phyloP scores from a whole-genome alignment of 345 rosid species.

The Heritiera littoralis region DNA sequence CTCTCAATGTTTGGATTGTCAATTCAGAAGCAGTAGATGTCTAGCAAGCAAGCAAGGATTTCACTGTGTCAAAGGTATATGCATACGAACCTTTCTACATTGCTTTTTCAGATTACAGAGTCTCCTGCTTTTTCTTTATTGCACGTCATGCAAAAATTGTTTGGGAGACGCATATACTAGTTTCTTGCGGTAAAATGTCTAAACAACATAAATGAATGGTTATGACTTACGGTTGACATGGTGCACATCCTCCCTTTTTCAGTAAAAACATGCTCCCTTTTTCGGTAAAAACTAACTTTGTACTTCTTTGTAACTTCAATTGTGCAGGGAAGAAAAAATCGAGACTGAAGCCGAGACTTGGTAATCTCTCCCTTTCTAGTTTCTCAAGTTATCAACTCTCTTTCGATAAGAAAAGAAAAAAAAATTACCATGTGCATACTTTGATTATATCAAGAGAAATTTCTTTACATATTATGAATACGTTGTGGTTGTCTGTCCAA shows the following conservation, averaged over 20 bases:
- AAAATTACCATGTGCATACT: background rate
- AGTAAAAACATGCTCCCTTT: background rate
- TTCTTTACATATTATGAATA: too few species aligned
- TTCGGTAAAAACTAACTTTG: background rate
- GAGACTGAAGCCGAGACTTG: constrained; percentile 35
- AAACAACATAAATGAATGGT: background rate
- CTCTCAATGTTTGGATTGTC: background rate
- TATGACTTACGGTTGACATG: background rate
- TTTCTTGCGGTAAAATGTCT: background rate
- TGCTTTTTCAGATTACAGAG: too few species aligned
- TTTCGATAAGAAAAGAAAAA: background rate
- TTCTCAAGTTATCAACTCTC: background rate
- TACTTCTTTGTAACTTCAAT: constrained; percentile 1
- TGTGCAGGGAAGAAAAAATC: constrained; percentile 27
- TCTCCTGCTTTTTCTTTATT: too few species aligned
- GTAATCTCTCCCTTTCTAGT: constrained; percentile 24
- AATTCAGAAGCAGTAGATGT: background rate
- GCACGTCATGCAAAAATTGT: too few species aligned
- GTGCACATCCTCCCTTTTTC: background rate
- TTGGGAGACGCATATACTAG: background rate
- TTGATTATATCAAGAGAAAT: too few species aligned
- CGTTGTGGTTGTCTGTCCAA: too few species aligned
- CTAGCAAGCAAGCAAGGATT: background rate
- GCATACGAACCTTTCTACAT: too few species aligned
- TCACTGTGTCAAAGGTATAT: background rate